phyloP scores from a whole-genome alignment of 768 basidiomycete genomes.

The Pleurotus eryngii region DNA sequence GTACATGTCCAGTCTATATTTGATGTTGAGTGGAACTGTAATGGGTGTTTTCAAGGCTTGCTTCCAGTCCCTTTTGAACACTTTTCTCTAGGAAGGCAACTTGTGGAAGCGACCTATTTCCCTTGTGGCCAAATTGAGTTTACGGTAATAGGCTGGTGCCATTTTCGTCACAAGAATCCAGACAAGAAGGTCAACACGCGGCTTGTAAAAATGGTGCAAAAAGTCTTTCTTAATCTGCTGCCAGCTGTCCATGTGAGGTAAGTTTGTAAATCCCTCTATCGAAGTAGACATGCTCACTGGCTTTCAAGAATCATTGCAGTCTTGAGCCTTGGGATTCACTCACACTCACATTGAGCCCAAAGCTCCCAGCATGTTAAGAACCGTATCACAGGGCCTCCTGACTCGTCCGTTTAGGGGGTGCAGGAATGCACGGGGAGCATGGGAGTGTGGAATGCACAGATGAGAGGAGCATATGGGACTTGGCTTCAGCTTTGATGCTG shows the following conservation, averaged over 20 bases:
- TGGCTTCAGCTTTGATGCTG: no score
- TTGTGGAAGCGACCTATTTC: constrained; percentile 21
- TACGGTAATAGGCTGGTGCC: constrained; percentile 22
- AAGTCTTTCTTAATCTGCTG: constrained; percentile 29
- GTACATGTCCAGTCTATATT: constrained; percentile 17
- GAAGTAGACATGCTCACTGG: constrained; percentile 17
- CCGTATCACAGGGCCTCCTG: no score
- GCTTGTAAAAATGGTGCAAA: constrained; percentile 29
- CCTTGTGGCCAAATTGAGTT: constrained; percentile 16
- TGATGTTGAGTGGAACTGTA: constrained; percentile 20
- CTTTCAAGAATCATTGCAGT: constrained; percentile 27
- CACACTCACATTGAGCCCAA: constrained; percentile 18
- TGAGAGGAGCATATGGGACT: no score
- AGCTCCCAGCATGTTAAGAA: no score
- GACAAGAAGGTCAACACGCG: constrained; percentile 26
- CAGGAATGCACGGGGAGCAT: no score
- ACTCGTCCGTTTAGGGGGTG: no score
- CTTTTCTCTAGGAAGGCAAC: constrained; percentile 20
- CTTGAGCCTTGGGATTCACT: constrained; percentile 20
- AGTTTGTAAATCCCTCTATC: neutral
- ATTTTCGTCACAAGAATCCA: constrained; percentile 30
- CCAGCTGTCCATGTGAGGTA: constrained; percentile 23
- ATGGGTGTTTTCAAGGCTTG: constrained; percentile 15
- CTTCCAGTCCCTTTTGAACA: constrained; percentile 22
- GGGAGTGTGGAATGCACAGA: no score